Percentiles rank a stretch among this genome's conserved stretches.
Evolutionary conservation across 108 stramenopile genomes (phyloP).

Genomic region (Pseudonitzschia multiseries): DNA sequence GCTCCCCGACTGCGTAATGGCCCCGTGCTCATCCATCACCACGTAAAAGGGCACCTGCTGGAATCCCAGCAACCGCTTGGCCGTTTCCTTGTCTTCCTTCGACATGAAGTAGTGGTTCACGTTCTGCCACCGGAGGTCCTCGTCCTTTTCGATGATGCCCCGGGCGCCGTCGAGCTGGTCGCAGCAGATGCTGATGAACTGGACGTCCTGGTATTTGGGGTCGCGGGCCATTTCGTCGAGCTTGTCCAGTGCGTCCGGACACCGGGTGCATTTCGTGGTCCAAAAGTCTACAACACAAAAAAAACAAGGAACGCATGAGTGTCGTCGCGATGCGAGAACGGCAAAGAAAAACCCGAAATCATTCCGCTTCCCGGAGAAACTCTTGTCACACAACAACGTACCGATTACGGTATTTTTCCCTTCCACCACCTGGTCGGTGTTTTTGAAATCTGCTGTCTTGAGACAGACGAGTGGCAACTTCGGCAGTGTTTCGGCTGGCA

Average conservation of each 20-base stretch:
- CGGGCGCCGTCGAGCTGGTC: constrained; percentile 84
- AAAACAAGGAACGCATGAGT: neutral
- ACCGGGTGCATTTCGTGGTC: constrained; percentile 85
- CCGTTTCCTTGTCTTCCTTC: constrained; percentile 68
- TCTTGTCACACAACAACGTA: no score
- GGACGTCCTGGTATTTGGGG: constrained; percentile 60
- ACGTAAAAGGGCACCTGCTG: constrained; percentile 84
- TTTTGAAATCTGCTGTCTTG: constrained; percentile 61
- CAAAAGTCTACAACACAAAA: constrained; percentile 71
- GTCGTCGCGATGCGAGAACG: no score
- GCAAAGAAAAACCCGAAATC: no score
- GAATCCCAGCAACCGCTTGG: constrained; percentile 77
- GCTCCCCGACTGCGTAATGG: constrained; percentile 72
- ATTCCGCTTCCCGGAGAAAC: no score
- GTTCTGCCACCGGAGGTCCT: constrained; percentile 67
- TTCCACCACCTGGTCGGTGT: constrained; percentile 49
- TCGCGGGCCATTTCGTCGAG: constrained; percentile 59
- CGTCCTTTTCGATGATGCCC: constrained; percentile 75
- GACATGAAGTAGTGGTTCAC: constrained; percentile 82
- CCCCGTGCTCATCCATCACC: constrained; percentile 67
- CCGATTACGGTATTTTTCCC: constrained; percentile 79
- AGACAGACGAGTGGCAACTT: constrained; percentile 65
- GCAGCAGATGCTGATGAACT: constrained; percentile 82
- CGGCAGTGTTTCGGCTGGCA: constrained; percentile 38
- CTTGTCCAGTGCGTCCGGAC: constrained; percentile 82